Percentiles rank a stretch among this genome's conserved stretches.
Conservation (phyloP, 2,329 filamentous ascomycete species). For the Xylogone sp. region DNA sequence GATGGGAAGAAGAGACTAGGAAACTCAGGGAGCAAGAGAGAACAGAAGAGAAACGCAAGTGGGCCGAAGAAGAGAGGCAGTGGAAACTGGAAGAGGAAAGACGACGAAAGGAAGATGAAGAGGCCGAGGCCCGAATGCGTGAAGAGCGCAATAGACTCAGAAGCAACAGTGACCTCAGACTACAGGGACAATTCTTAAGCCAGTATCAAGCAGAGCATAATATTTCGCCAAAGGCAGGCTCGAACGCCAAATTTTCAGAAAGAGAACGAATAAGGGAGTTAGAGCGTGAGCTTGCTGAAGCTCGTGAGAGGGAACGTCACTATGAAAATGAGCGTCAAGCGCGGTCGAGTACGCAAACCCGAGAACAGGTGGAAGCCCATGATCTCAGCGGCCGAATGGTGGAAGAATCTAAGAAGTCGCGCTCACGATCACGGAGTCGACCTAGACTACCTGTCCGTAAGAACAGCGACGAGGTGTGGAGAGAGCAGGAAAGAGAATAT, state of each 20-base stretch:
- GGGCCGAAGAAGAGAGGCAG: constrained; percentile 72
- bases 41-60: constrained; percentile 66
- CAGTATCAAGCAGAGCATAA: constrained; percentile 76
- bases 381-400: constrained; percentile 23
- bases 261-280: constrained; percentile 72
- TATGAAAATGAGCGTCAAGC: constrained; percentile 60
- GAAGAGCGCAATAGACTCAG: constrained; percentile 62
- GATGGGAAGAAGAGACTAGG: constrained; percentile 63
- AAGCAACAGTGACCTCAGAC: constrained; percentile 58
- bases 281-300: constrained; percentile 67
- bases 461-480: constrained; percentile 40
- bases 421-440: constrained; percentile 10
- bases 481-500: constrained; percentile 48
- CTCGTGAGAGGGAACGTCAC: constrained; percentile 61
- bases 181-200: constrained; percentile 81
- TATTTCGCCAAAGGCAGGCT: constrained; percentile 32
- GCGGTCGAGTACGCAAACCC: constrained; percentile 25
- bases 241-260: constrained; percentile 43
- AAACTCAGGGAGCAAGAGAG: constrained; percentile 56
- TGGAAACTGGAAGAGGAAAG: constrained; percentile 77
- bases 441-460: constrained; percentile 17
- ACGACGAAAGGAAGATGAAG: constrained; percentile 67
- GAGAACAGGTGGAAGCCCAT: constrained; percentile 22
- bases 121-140: constrained; percentile 63
- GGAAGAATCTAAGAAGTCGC: constrained; percentile 19